These are phyloP conservation scores for Verticillium zaregamsianum DNA, from an alignment of 2,329 filamentous ascomycete genomes.

Conservation along the genomic window DNA sequence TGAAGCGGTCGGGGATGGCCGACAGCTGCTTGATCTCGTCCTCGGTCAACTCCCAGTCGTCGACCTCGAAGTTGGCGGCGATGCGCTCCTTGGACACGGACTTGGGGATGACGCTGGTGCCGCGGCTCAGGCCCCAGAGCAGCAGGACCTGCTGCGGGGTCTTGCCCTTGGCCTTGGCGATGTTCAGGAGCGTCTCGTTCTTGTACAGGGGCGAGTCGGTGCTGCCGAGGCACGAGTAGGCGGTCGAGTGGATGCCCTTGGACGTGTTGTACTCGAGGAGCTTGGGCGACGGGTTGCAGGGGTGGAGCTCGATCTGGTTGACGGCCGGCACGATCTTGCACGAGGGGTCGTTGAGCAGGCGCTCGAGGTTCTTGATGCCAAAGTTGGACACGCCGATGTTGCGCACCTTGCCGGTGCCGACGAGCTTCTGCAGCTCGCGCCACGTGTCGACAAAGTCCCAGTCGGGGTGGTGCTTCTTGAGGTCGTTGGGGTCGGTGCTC, in stretches of 20 bases:
- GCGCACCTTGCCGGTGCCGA: conserved; percentile 64
- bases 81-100: conserved; percentile 71
- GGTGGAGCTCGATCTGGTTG: conserved; percentile 81
- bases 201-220: conserved; percentile 67
- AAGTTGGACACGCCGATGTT: conserved; percentile 90
- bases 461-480: conserved; percentile 66
- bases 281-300: conserved; percentile 76
- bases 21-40: conserved; percentile 70
- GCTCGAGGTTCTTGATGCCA: conserved; percentile 74
- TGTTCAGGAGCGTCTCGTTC: conserved; percentile 56
- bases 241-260: conserved; percentile 72
- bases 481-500: conserved; percentile 56
- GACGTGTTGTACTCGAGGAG: conserved; percentile 67
- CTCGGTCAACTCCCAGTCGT: conserved; percentile 68
- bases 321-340: conserved; percentile 63
- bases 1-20: conserved; percentile 70
- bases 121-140: conserved; percentile 76
- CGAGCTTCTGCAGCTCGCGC: conserved; percentile 67
- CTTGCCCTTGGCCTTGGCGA: conserved; percentile 64
- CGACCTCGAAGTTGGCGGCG: conserved; percentile 68
- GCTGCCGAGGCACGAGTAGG: conserved; percentile 70
- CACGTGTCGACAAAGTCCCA: conserved; percentile 83
- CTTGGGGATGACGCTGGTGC: conserved; percentile 83
- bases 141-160: conserved; percentile 73
- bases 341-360: conserved; percentile 62